Conservation (phyloP, 148 eudicot genomes). For the Chenopodium formosanum region DNA sequence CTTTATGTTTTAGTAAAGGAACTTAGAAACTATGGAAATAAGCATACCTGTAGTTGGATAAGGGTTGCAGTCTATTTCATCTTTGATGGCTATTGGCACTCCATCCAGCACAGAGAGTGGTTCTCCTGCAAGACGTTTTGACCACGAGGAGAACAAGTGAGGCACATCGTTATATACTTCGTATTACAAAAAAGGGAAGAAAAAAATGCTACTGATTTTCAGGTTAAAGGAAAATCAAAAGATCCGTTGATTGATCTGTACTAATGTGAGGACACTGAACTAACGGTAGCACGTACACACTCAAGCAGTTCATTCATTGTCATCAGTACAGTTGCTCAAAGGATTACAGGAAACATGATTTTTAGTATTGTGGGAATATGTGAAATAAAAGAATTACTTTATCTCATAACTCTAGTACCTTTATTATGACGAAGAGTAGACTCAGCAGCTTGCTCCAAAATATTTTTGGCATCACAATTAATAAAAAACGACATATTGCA, state of each 20-base stretch:
- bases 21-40: neutral
- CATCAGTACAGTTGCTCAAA: neutral
- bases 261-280: neutral
- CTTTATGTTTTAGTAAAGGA: neutral
- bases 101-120: constrained; percentile 85
- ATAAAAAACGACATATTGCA: constrained; percentile 88
- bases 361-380: neutral
- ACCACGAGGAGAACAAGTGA: neutral
- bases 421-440: constrained; percentile 66
- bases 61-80: constrained; percentile 92
- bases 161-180: neutral
- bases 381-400: neutral
- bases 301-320: neutral
- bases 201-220: neutral
- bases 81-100: constrained; percentile 87
- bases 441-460: constrained; percentile 70
- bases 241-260: neutral
- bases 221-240: neutral
- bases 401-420: constrained; percentile 37
- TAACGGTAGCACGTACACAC: neutral
- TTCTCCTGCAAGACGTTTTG: constrained; percentile 50
- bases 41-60: constrained; percentile 89
- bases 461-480: constrained; percentile 48
- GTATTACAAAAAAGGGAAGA: neutral
- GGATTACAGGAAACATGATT: neutral